Percentiles rank a stretch among this genome's conserved stretches.
phyloP scores from a whole-genome alignment of 768 basidiomycete genomes.

The Termitomyces sp. region DNA sequence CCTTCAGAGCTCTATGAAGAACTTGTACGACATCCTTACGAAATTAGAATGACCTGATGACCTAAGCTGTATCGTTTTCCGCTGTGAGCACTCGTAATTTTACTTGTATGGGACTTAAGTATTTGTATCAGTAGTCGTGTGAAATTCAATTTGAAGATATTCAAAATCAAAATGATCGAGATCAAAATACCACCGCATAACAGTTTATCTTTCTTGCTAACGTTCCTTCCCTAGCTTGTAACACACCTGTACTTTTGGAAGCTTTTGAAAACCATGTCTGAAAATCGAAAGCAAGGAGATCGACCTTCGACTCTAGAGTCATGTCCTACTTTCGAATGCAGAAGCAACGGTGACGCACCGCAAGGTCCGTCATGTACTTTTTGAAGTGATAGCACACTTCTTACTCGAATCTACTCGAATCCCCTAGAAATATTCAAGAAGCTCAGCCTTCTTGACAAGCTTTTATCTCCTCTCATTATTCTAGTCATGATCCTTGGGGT shows the following conservation, averaged over 20 bases:
- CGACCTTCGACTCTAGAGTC: neutral
- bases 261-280: neutral
- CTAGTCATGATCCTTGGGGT: constrained; percentile 73
- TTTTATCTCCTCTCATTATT: constrained; percentile 19
- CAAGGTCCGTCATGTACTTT: neutral
- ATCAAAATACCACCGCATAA: neutral
- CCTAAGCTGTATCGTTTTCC: neutral
- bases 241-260: neutral
- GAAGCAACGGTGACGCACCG: neutral
- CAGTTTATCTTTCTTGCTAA: neutral
- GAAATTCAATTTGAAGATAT: constrained; percentile 12
- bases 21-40: constrained; percentile 83
- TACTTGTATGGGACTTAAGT: neutral
- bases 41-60: constrained; percentile 27
- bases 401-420: neutral
- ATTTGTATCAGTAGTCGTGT: constrained; percentile 8
- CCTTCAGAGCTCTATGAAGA: constrained; percentile 84
- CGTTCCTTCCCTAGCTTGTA: neutral
- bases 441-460: neutral
- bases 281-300: neutral
- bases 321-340: neutral
- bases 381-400: neutral
- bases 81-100: constrained; percentile 1
- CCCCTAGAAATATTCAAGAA: constrained; percentile 1
- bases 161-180: constrained; percentile 13